Evolutionary conservation across 805 yeast genomes (phyloP).

Genomic region (Candida tibetensis): DNA sequence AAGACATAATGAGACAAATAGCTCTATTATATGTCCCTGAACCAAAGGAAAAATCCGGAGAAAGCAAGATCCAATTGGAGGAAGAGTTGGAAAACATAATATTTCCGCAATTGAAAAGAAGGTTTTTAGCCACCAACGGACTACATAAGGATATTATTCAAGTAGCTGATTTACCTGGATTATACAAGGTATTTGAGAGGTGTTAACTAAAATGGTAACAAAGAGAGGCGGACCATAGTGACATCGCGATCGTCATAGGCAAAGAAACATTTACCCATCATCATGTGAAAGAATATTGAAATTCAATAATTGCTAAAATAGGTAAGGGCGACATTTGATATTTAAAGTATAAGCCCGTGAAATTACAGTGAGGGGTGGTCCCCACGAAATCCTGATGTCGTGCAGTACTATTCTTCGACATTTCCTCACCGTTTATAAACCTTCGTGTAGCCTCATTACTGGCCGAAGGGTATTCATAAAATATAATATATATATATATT

Average conservation of each 20-base stretch:
- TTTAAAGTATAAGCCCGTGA: too few species aligned
- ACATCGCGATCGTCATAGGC: neutral
- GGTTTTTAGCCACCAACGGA: slow-evolving; percentile 60
- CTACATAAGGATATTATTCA: slow-evolving; percentile 63
- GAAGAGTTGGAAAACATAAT: slow-evolving; percentile 51
- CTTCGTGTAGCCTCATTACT: too few species aligned
- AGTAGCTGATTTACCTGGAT: slow-evolving; percentile 86
- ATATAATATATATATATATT: too few species aligned
- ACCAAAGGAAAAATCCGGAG: slow-evolving; percentile 19
- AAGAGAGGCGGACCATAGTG: neutral
- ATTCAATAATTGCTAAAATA: too few species aligned
- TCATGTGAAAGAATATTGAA: neutral
- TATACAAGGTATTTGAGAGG: slow-evolving; percentile 89
- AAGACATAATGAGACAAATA: slow-evolving; percentile 62
- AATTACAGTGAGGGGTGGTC: too few species aligned
- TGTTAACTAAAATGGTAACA: too few species aligned
- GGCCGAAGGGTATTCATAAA: too few species aligned
- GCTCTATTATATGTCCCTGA: slow-evolving; percentile 75
- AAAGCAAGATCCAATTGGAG: slow-evolving; percentile 20
- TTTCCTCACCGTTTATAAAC: too few species aligned
- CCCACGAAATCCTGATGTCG: too few species aligned
- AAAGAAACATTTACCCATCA: neutral
- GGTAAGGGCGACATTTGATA: too few species aligned
- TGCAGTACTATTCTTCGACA: too few species aligned
- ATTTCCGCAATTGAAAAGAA: slow-evolving; percentile 62